Evolutionary conservation across 164 flowering plant genomes (phyloP).

Genomic region (Paratinospora sagittata): DNA sequence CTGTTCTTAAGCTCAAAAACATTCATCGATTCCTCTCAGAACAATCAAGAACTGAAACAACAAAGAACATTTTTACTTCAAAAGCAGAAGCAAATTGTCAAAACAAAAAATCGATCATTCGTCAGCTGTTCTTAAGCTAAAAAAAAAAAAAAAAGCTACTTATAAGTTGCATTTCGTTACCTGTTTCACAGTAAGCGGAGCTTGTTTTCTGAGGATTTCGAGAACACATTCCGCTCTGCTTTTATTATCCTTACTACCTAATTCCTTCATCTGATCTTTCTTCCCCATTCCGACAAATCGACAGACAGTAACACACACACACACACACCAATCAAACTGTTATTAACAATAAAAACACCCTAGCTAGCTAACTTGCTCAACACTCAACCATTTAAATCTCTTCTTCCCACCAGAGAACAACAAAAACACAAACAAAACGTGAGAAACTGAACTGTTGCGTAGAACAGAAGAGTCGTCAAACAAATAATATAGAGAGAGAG

Average conservation of each 20-base stretch:
- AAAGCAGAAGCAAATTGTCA: no score
- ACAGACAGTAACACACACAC: neutral
- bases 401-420: neutral
- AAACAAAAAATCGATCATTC: no score
- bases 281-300: conserved; percentile 47
- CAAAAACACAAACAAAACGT: neutral
- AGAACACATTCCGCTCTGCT: conserved; percentile 64
- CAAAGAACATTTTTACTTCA: no score
- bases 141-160: no score
- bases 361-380: conserved; percentile 18
- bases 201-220: conserved; percentile 56
- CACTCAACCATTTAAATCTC: conserved; percentile 25
- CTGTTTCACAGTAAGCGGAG: conserved; percentile 78
- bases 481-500: neutral
- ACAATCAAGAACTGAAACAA: neutral
- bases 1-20: neutral
- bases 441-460: neutral
- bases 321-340: neutral
- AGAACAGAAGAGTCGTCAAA: no score
- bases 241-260: conserved; percentile 15
- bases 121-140: no score
- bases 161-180: conserved; percentile 32
- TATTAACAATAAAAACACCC: conserved; percentile 4
- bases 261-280: conserved; percentile 32
- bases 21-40: no score